These are phyloP conservation scores for Sungouiella thailandica DNA, from an alignment of 805 yeast genomes.

Conservation along the genomic window DNA sequence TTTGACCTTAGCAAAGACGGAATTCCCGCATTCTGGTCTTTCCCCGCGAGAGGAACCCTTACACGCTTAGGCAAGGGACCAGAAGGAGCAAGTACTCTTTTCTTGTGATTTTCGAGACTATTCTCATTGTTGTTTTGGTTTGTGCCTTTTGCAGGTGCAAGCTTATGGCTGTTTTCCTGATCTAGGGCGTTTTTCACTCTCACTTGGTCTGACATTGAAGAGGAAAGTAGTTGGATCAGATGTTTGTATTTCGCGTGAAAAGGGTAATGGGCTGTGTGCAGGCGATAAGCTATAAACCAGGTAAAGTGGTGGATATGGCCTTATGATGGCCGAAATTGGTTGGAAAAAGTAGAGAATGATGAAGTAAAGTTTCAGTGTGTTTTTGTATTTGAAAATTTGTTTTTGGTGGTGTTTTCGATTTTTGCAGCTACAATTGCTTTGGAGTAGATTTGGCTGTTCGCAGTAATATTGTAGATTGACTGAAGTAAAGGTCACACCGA, in stretches of 20 bases:
- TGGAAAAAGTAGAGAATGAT: too few species aligned
- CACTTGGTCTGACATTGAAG: constrained; percentile 2
- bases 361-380: too few species aligned
- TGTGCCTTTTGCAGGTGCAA: constrained; percentile 1
- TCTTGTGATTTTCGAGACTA: constrained; percentile 3
- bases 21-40: constrained; percentile 27
- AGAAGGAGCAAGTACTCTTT: constrained; percentile 4
- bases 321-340: too few species aligned
- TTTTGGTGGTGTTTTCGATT: too few species aligned
- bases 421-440: too few species aligned
- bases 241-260: not conserved
- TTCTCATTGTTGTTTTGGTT: constrained; percentile 2
- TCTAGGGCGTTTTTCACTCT: constrained; percentile 4
- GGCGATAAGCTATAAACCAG: too few species aligned
- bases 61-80: constrained; percentile 16
- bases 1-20: constrained; percentile 30
- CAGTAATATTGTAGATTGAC: too few species aligned
- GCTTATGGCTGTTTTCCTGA: constrained; percentile 9
- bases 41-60: constrained; percentile 35
- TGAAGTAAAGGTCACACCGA: too few species aligned
- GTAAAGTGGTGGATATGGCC: too few species aligned
- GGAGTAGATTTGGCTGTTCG: too few species aligned
- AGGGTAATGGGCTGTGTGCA: not conserved
- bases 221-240: not conserved
- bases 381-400: too few species aligned